Evolutionary conservation across 768 basidiomycete genomes (phyloP), one percentile per base, ranked within the genome.

Genomic region (Chalciporus chontae): DNA sequence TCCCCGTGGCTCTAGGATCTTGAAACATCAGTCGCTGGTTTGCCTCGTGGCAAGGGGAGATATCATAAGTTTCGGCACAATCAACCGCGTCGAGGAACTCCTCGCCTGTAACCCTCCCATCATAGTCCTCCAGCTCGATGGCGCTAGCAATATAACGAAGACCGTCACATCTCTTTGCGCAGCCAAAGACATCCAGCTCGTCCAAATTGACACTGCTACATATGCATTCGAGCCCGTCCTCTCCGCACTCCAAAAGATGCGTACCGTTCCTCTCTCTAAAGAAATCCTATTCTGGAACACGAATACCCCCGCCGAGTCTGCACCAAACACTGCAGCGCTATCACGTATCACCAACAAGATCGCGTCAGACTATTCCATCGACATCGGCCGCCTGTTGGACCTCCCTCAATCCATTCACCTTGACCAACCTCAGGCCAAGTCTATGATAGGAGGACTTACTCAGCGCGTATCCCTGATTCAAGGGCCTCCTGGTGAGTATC

Each of bases 141-240:
- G 75, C 0, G 62, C 65, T 9, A 57, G 61, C n/a, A 73, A 65
- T 21, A 69, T 66, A 2, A 57, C 52, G 17, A 72, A 70, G 19
- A 61, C 72, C 0, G 66, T 87, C 2, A 43, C 64, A 8, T 60
- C 58, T 19, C 59, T 84, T 41, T 69, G 71, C 45, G 53, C 44
- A 7, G 56, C 59, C 10, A 50, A 65, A 11, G 45, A 64, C 7
- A 48, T 79, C 39, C 70, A 66, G 24, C 72, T 86, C 36, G 55
- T 85, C 19, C 79, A 80, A 48, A 75, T 85, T 19, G 73, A 84
- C 52, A 76, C 79, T 0, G 78, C 83, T 0, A 59, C 80, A 1
- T 87, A 86, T 54, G 65, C 84, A 0, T 87, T 77, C 45, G 76
- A 83, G 55, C 83, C 83, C 0, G 71, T 87, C 27, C 71, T 87